Conservation (phyloP, 371 early-diverging fungal genomes). For the Mucor irregularis region DNA sequence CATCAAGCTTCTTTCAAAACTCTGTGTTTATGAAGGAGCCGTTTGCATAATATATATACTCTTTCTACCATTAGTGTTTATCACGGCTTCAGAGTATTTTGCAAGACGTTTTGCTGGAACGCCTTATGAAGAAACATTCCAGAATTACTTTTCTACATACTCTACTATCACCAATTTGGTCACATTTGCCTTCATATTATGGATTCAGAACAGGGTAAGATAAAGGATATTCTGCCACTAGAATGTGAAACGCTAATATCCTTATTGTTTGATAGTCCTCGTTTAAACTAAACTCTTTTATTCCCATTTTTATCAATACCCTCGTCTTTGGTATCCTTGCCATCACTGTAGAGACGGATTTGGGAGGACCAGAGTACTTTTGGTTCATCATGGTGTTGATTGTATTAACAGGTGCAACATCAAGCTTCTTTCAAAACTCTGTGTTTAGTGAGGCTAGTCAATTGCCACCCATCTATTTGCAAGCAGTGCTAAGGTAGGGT, state of each 20-base stretch:
- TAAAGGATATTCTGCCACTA: neutral
- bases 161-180: constrained; percentile 65
- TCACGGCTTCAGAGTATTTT: constrained; percentile 78
- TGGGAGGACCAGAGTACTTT: constrained; percentile 52
- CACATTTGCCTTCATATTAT: constrained; percentile 56
- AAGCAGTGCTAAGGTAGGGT: constrained; percentile 70
- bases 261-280: constrained; percentile 12
- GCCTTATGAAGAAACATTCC: constrained; percentile 63
- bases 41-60: too few species aligned
- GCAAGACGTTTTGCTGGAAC: constrained; percentile 61
- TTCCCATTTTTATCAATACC: constrained; percentile 34
- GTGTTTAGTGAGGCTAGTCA: constrained; percentile 75
- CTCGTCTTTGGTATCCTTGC: constrained; percentile 38
- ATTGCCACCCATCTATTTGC: constrained; percentile 71
- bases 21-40: too few species aligned
- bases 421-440: constrained; percentile 68
- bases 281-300: constrained; percentile 26
- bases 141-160: constrained; percentile 74
- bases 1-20: neutral
- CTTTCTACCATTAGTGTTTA: too few species aligned
- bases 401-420: constrained; percentile 59
- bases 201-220: constrained; percentile 64
- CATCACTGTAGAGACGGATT: constrained; percentile 28
- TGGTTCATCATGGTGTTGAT: constrained; percentile 61
- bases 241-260: too few species aligned